phyloP scores from a whole-genome alignment of 2,329 filamentous ascomycete genomes.

The Orbilia ellipsospora region DNA sequence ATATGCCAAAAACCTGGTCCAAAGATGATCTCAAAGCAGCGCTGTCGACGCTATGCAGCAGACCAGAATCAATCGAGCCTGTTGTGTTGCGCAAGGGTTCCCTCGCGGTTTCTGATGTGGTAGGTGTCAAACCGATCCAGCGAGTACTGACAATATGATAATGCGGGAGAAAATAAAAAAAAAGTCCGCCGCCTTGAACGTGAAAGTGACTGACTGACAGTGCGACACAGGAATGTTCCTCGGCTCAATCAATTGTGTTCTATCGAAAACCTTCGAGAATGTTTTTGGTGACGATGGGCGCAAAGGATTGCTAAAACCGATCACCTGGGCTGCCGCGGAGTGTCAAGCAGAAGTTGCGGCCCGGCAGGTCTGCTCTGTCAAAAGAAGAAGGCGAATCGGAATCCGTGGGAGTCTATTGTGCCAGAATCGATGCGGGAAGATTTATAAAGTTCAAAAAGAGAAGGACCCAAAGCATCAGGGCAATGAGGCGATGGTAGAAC shows the following conservation, averaged over 20 bases:
- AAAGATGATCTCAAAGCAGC: conserved; percentile 30
- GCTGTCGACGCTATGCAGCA: conserved; percentile 43
- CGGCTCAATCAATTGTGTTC: conserved; percentile 37
- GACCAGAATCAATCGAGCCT: conserved; percentile 19
- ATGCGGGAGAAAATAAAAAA: conserved; percentile 34
- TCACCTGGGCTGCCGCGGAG: conserved; percentile 24
- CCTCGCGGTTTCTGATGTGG: conserved; percentile 22
- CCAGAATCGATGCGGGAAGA: conserved; percentile 54
- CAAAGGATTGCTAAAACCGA: conserved; percentile 50
- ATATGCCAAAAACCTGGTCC: conserved; percentile 51
- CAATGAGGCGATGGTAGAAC: conserved; percentile 42
- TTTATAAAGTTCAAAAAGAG: conserved; percentile 52
- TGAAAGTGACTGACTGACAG: conserved; percentile 35
- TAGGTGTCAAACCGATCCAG: conserved; percentile 38
- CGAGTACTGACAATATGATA: neutral
- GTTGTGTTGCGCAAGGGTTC: conserved; percentile 50
- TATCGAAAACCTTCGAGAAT: conserved; percentile 41
- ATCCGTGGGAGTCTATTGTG: conserved; percentile 45
- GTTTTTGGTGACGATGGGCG: conserved; percentile 44
- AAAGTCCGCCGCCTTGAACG: conserved; percentile 51
- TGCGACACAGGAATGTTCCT: conserved; percentile 49
- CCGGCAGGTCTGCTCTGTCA: conserved; percentile 45
- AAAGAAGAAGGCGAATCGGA: conserved; percentile 52
- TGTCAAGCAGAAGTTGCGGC: conserved; percentile 26
- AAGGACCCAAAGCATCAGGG: conserved; percentile 52